phyloP scores from a whole-genome alignment of 345 rosid species.

The Eucalyptus tenuipes region DNA sequence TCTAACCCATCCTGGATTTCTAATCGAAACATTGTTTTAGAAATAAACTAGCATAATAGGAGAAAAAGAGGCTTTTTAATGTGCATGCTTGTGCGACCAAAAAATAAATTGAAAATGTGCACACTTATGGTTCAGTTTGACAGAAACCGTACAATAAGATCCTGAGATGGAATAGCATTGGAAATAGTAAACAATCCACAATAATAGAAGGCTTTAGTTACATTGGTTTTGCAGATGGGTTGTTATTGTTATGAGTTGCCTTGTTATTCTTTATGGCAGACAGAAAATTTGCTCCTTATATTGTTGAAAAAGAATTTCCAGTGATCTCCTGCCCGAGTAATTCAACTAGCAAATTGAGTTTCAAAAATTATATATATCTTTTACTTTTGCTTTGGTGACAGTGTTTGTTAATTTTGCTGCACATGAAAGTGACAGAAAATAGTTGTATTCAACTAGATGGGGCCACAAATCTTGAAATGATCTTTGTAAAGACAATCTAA shows the following conservation, averaged over 20 bases:
- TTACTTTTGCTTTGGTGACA: not conserved
- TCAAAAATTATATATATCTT: not conserved
- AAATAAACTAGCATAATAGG: not conserved
- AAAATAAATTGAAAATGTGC: not conserved
- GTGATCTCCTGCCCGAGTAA: not conserved
- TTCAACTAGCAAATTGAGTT: not conserved
- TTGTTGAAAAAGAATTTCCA: not conserved
- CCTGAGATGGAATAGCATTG: not conserved
- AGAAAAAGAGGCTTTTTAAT: not conserved
- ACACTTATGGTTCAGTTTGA: not conserved
- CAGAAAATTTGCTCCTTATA: not conserved
- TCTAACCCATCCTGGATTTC: not conserved
- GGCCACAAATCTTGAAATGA: not conserved
- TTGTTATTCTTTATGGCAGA: not conserved
- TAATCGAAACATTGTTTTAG: not conserved
- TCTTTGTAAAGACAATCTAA: not conserved
- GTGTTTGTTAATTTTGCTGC: not conserved
- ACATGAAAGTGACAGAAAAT: not conserved
- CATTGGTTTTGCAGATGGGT: not conserved
- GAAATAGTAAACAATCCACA: not conserved
- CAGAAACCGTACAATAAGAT: not conserved
- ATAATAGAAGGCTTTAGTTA: not conserved
- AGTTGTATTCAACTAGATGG: not conserved
- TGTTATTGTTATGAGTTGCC: not conserved
- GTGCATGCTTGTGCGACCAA: not conserved